Evolutionary conservation across 2,329 filamentous ascomycete genomes (phyloP), one percentile per base, ranked within the genome.

Genomic region (Fusarium domesticum): DNA sequence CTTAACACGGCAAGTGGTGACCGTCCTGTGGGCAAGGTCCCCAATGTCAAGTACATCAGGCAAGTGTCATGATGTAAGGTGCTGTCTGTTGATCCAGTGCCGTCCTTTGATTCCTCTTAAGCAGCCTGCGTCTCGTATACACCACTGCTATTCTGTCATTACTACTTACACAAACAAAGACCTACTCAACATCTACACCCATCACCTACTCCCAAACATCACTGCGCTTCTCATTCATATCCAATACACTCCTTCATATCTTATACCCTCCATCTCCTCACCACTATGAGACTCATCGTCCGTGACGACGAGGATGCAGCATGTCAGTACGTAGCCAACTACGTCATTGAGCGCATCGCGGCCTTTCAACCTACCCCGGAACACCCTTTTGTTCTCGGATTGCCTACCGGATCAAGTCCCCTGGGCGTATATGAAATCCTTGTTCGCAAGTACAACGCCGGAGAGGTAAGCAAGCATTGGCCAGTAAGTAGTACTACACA

Each of bases 391-490:
- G 85, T 93, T 6, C 80, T 95, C 36, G 89, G 89, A 46, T 75
- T 95, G 37, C 89, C 89, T 8, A 95, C 89, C 2, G 89, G 89
- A 42, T 90, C 86, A 59, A 91, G 85, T 51, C 89, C 89, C 3
- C 78, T 90, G 49, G 76, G 80, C 39, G 83, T 93, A 54, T 95
- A 95, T 72, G 81, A 82, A 64, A 77, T 84, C 56, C 77, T 95
- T 18, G 88, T 93, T 37, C 70, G 79, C 58, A 78, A 78, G 62
- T 82, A 84, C 73, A 87, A 87, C 69, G 76, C 79, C 53, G 84
- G 83, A 60, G 70, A 76, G 60, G 74, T 77, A 64, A 47, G 69
- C 50, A n/a, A n/a, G n/a, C n/a, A n/a, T n/a, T n/a, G n/a, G n/a
- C n/a, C n/a, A n/a, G n/a, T n/a, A n/a, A n/a, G n/a, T n/a, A n/a